phyloP scores from a whole-genome alignment of 2,329 filamentous ascomycete species.

The Xylaria sp. region DNA sequence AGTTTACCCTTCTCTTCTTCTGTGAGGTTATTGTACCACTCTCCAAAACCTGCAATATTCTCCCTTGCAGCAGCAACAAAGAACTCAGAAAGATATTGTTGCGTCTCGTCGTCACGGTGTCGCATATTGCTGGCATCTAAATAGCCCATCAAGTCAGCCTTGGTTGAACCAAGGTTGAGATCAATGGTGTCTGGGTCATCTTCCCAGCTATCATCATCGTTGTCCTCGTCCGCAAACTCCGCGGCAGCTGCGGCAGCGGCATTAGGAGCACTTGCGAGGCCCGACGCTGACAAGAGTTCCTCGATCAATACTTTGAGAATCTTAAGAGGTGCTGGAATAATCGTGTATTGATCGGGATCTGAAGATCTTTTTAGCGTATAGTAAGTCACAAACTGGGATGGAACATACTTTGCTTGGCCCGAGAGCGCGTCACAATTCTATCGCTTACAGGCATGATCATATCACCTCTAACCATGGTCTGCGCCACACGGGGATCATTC shows the following conservation, averaged over 20 bases:
- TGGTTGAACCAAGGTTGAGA: conserved; percentile 74
- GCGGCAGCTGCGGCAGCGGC: conserved; percentile 70
- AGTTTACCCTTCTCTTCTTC: conserved; percentile 68
- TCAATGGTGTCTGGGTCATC: conserved; percentile 83
- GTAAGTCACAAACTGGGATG: conserved; percentile 32
- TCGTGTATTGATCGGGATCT: conserved; percentile 91
- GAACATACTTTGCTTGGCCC: conserved; percentile 79
- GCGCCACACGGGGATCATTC: conserved; percentile 80
- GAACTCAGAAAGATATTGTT: conserved; percentile 84
- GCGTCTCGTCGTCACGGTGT: conserved; percentile 88
- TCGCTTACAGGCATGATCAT: conserved; percentile 83
- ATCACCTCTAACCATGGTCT: conserved; percentile 90
- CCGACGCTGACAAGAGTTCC: conserved; percentile 85
- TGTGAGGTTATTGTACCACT: conserved; percentile 67
- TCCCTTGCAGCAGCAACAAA: conserved; percentile 72
- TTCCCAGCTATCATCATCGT: conserved; percentile 88
- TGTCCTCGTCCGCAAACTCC: conserved; percentile 68
- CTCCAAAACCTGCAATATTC: conserved; percentile 65
- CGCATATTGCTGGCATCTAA: conserved; percentile 70
- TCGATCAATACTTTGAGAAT: conserved; percentile 96
- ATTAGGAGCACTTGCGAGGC: conserved; percentile 68
- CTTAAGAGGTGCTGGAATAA: conserved; percentile 88
- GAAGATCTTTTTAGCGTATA: conserved; percentile 45
- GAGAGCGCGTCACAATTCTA: conserved; percentile 92
- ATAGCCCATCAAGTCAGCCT: conserved; percentile 83